phyloP scores from a whole-genome alignment of 208 protist genomes.

The Trypanosoma rangeli region DNA sequence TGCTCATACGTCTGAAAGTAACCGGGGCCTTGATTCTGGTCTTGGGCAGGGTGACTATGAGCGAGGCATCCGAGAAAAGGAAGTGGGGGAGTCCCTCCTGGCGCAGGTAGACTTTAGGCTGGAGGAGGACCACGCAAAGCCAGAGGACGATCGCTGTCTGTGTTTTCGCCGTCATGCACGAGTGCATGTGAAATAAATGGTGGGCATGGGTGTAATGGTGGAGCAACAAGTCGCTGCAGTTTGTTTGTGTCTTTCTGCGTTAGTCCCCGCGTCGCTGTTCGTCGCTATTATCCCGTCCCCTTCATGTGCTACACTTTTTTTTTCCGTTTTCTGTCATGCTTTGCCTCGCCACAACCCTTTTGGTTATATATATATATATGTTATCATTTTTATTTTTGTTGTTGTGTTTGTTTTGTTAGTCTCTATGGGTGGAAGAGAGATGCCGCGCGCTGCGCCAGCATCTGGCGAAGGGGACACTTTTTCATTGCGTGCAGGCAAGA shows the following conservation, averaged over 20 bases:
- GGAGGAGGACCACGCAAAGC: slow-evolving; percentile 25
- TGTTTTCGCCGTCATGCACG: slow-evolving; percentile 7
- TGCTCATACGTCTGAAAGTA: slow-evolving; percentile 25
- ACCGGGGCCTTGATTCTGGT: slow-evolving; percentile 14
- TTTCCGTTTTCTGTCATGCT: not conserved
- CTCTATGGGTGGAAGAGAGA: slow-evolving; percentile 1
- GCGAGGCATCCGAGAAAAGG: slow-evolving; percentile 21
- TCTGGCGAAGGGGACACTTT: not conserved
- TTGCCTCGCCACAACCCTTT: too few relatives aligned
- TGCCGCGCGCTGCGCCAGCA: not conserved
- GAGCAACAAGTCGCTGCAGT: not conserved
- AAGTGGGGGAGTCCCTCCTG: slow-evolving; percentile 10
- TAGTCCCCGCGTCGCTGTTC: not conserved
- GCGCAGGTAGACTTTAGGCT: slow-evolving; percentile 13
- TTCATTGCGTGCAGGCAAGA: not conserved
- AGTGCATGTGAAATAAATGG: not conserved
- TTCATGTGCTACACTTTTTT: not conserved
- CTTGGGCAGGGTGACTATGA: slow-evolving; percentile 8
- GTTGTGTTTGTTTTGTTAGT: slow-evolving; percentile 1
- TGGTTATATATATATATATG: slow-evolving; percentile 17
- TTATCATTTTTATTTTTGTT: slow-evolving; percentile 7
- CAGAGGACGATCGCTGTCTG: slow-evolving; percentile 29
- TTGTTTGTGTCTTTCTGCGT: slow-evolving; percentile 7
- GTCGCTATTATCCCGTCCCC: not conserved
- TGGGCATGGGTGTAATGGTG: not conserved